Base-by-base conservation (phyloP, 345 rosid species). In the Rhodomyrtus tomentosa region DNA sequence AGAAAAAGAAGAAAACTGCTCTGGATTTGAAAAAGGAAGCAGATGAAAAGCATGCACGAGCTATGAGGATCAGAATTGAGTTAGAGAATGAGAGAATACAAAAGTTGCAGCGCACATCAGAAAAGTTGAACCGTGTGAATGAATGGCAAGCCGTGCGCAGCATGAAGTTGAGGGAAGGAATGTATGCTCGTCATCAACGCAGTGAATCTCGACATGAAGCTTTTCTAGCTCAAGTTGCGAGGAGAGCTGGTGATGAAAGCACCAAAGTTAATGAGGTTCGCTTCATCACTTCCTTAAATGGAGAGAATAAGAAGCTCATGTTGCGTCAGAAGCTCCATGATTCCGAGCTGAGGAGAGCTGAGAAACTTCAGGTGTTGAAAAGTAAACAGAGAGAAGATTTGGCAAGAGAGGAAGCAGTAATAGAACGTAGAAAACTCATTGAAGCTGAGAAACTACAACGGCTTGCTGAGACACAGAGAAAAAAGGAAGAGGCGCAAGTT, bases 171-270 rank as follows among this genome's bases (percentile, higher is more conserved):
- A 89, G 93, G 42, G 97, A 94, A 88, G 97, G 92, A 74, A 93
- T 94, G 95, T 85, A 90, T 91, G 95, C 95, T 80, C 95, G 97
- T 54, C 97, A 91, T 62, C 95, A 93, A 86, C 93, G 93, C 32
- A 85, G 94, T 90, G 97, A 92, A 88, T 91, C 92, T 83, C 90
- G 97, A 10, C 97, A 94, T 90, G 95, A 94, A 90, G 97, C 97
- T 88, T 92, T 84, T 91, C 87, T 94, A 79, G 97, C 97, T 38
- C 92, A 93, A 87, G 97, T 94, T 85, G 95, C 86, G 83, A 90
- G 93, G 90, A 93, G 97, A 90, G 97, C 97, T 88, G 97, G 97
- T 59, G 95, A 94, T 83, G 97, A 94, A 89, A 94, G 95, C 88
- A 94, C 95, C 84, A 94, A 94, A 88, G 97, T 94, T 81, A 93